phyloP scores from a whole-genome alignment of 257 asterid species.

The Ajuga chamaepitys region DNA sequence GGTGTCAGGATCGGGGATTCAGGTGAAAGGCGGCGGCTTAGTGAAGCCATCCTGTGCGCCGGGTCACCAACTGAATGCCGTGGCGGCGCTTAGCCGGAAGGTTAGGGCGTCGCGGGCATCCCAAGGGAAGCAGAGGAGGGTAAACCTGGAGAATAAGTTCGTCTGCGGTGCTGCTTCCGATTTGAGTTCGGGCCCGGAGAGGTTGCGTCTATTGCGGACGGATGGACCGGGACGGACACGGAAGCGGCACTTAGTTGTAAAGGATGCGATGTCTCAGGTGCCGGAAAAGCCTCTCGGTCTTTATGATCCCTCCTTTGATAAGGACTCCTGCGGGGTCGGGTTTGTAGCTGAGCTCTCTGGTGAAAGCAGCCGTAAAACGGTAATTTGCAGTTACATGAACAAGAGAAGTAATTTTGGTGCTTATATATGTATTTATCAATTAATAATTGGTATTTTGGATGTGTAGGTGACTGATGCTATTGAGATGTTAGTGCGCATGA shows the following conservation, averaged over 20 bases:
- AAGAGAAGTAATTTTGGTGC: not conserved
- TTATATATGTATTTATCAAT: not conserved
- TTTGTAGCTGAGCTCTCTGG: constrained; percentile 98
- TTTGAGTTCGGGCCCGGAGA: constrained; percentile 34
- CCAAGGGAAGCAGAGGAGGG: constrained; percentile 23
- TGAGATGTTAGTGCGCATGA: constrained; percentile 93
- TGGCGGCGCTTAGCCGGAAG: constrained; percentile 53
- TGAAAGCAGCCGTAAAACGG: constrained; percentile 94
- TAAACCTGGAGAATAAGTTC: constrained; percentile 33
- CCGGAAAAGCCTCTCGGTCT: constrained; percentile 97
- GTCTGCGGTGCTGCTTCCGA: constrained; percentile 25
- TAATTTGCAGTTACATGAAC: constrained; percentile 8
- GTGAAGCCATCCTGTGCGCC: constrained; percentile 39
- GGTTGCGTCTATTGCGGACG: constrained; percentile 47
- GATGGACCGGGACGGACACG: constrained; percentile 52
- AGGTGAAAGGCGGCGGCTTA: constrained; percentile 25
- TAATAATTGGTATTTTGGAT: not conserved
- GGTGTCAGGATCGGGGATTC: constrained; percentile 46
- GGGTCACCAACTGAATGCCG: constrained; percentile 71
- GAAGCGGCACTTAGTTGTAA: constrained; percentile 49
- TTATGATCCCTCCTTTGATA: constrained; percentile 84
- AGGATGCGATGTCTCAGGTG: constrained; percentile 68
- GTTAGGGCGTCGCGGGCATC: constrained; percentile 32
- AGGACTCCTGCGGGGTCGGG: constrained; percentile 99
- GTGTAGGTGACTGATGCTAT: constrained; percentile 89